Conservation (phyloP, 139 green algal genomes). For the Haematococcus lacustris region DNA sequence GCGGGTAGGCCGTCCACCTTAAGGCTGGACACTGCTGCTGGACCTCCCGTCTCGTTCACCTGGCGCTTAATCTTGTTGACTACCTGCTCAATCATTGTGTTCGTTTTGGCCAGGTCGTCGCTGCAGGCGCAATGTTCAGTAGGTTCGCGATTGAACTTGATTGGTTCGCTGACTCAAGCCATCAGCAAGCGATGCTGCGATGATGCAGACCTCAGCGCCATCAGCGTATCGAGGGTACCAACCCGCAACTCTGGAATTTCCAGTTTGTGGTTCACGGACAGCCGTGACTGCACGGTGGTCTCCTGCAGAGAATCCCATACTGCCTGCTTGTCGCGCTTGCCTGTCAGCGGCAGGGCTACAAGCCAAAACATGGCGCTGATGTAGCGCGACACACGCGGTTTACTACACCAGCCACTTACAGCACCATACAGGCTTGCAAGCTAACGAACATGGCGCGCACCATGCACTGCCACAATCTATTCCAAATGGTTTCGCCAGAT, state of each 20-base stretch:
- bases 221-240: slow-evolving; percentile 89
- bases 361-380: no score
- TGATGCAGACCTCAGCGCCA: slow-evolving; percentile 48
- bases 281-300: slow-evolving; percentile 27
- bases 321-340: slow-evolving; percentile 35
- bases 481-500: no score
- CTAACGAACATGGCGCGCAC: no score
- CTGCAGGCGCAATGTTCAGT: slow-evolving; percentile 16
- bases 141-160: not conserved
- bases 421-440: no score
- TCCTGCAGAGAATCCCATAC: slow-evolving; percentile 70
- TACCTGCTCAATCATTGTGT: slow-evolving; percentile 63
- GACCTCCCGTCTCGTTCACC: slow-evolving; percentile 15
- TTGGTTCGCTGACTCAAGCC: not conserved
- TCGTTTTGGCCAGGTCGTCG: slow-evolving; percentile 88
- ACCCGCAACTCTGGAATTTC: slow-evolving; percentile 82
- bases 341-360: slow-evolving; percentile 52
- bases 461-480: no score
- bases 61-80: slow-evolving; percentile 79
- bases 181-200: slow-evolving; percentile 18
- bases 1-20: slow-evolving; percentile 59
- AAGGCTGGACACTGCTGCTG: slow-evolving; percentile 5
- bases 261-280: slow-evolving; percentile 65
- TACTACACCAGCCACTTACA: no score
- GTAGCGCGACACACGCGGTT: no score